Evolutionary conservation across 2,329 filamentous ascomycete species (phyloP).

Genomic region (Colletotrichum magnum): DNA sequence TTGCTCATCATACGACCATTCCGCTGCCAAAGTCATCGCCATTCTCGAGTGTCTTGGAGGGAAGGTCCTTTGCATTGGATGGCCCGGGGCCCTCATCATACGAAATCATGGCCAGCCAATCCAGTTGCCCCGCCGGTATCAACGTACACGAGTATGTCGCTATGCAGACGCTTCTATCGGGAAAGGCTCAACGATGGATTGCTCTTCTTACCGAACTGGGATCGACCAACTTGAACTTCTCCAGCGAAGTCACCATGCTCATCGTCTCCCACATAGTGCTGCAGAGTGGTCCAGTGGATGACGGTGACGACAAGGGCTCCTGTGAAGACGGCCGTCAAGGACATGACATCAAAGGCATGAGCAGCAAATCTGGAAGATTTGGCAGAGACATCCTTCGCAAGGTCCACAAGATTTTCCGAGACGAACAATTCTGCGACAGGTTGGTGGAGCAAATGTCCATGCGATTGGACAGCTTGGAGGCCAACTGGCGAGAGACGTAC

Average conservation of each 20-base stretch:
- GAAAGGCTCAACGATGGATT: constrained; percentile 63
- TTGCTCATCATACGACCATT: constrained; percentile 61
- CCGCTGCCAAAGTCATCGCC: constrained; percentile 54
- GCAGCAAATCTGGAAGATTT: background rate
- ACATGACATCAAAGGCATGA: background rate
- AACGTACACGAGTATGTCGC: constrained; percentile 67
- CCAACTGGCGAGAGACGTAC: constrained; percentile 72
- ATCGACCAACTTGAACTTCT: constrained; percentile 71
- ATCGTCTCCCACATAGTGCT: constrained; percentile 66
- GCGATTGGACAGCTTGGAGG: constrained; percentile 59
- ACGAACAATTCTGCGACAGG: constrained; percentile 63
- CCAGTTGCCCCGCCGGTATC: constrained; percentile 60
- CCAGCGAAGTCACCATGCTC: constrained; percentile 62
- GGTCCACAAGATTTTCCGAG: constrained; percentile 63
- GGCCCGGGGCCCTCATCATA: constrained; percentile 66
- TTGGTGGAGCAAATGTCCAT: constrained; percentile 62
- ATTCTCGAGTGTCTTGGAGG: constrained; percentile 47
- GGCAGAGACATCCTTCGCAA: constrained; percentile 54
- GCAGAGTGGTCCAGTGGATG: constrained; percentile 66
- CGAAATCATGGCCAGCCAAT: constrained; percentile 64
- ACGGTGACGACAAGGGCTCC: background rate
- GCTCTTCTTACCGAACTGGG: constrained; percentile 65
- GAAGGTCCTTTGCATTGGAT: constrained; percentile 47
- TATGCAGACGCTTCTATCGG: constrained; percentile 63
- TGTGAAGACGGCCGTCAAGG: background rate